Evolutionary conservation across 169 alveolate genomes (phyloP).

Genomic region (Plasmodium fragile): DNA sequence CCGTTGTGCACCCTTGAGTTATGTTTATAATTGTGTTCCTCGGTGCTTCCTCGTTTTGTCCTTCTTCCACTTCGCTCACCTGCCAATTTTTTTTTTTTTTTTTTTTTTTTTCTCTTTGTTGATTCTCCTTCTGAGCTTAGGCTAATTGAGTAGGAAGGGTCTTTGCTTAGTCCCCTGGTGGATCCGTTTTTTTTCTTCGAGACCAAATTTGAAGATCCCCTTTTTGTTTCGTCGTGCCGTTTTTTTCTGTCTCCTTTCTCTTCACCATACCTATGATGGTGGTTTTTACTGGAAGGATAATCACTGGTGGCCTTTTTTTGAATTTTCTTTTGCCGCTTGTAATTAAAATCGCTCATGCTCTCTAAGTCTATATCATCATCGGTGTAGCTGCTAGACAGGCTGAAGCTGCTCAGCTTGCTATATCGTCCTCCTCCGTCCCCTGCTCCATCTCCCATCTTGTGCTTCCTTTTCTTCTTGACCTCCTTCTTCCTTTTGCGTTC

Average conservation of each 20-base stretch:
- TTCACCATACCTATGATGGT: background rate
- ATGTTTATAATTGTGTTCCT: background rate
- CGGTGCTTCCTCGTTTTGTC: background rate
- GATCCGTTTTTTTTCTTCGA: background rate
- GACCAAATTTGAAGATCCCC: background rate
- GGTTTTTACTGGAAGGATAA: background rate
- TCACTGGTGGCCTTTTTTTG: background rate
- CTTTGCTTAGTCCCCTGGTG: background rate
- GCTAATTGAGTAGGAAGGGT: slow-evolving; percentile 7
- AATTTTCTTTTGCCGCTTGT: background rate
- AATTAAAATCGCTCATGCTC: background rate
- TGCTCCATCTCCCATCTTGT: background rate
- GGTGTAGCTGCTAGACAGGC: slow-evolving; percentile 11
- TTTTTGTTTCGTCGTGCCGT: background rate
- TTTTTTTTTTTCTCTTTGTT: background rate
- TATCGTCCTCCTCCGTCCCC: background rate
- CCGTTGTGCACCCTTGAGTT: background rate
- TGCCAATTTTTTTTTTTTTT: background rate
- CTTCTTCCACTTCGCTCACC: background rate
- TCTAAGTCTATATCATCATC: slow-evolving; percentile 7
- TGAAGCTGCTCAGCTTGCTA: slow-evolving; percentile 6
- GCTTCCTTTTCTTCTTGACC: slow-evolving; percentile 1
- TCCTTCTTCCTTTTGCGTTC: background rate
- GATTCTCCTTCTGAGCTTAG: slow-evolving; percentile 8
- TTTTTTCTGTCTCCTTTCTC: background rate